Percentiles rank a stretch among this genome's conserved stretches.
Evolutionary conservation across 768 basidiomycete species (phyloP).

Genomic region (Coprinopsis sp.): DNA sequence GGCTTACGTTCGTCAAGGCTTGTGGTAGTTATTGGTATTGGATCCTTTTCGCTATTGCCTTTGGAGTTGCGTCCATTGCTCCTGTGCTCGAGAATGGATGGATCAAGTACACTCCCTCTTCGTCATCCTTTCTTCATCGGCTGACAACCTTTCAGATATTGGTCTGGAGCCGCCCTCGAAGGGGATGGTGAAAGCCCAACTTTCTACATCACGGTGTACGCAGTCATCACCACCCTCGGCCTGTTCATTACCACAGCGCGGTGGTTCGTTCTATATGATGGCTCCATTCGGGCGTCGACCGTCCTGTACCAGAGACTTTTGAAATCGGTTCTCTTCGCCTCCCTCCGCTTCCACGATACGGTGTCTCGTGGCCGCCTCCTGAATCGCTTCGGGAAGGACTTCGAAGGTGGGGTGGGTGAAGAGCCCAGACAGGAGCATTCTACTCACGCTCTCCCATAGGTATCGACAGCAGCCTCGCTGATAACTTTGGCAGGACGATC

Average conservation of each 20-base stretch:
- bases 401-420: slow-evolving; percentile 57
- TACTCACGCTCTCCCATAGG: slow-evolving; percentile 33
- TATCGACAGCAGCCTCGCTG: slow-evolving; percentile 77
- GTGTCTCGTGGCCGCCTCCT: slow-evolving; percentile 78
- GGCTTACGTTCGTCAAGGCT: slow-evolving; percentile 40
- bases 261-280: slow-evolving; percentile 73
- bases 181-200: slow-evolving; percentile 41
- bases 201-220: slow-evolving; percentile 72
- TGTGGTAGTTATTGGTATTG: slow-evolving; percentile 52
- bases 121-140: slow-evolving; percentile 4
- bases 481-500: slow-evolving; percentile 80
- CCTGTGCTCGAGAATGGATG: slow-evolving; percentile 74
- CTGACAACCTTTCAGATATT: slow-evolving; percentile 29
- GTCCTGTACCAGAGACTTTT: slow-evolving; percentile 73
- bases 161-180: slow-evolving; percentile 49
- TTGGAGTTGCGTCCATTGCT: slow-evolving; percentile 53
- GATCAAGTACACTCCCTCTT: slow-evolving; percentile 40
- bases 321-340: slow-evolving; percentile 79
- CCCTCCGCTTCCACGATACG: slow-evolving; percentile 92
- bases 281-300: slow-evolving; percentile 77
- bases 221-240: slow-evolving; percentile 40
- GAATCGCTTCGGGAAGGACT: slow-evolving; percentile 87
- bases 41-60: slow-evolving; percentile 46
- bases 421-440: neutral
- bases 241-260: slow-evolving; percentile 51